Conservation (phyloP, 106 monocot genomes). For the Cymbidium sinense region DNA sequence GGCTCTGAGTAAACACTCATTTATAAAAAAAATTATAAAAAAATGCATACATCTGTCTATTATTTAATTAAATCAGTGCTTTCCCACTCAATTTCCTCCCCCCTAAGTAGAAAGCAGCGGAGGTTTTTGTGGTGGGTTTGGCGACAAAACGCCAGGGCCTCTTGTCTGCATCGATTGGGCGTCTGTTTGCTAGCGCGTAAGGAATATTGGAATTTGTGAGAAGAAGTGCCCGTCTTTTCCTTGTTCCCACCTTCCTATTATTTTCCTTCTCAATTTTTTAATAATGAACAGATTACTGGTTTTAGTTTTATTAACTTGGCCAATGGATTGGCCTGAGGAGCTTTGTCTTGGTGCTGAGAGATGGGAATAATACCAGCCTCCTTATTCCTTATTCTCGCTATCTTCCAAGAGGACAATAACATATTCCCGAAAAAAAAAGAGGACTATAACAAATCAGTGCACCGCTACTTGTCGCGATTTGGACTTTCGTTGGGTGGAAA, state of each 20-base stretch:
- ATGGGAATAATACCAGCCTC: neutral
- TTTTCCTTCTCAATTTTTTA: neutral
- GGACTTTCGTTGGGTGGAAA: neutral
- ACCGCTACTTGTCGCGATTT: neutral
- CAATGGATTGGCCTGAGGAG: neutral
- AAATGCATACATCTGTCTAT: too few species aligned
- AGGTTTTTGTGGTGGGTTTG: neutral
- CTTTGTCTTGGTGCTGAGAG: neutral
- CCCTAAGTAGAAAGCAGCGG: neutral
- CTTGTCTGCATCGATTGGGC: slow-evolving; percentile 3
- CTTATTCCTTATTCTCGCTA: slow-evolving; percentile 4
- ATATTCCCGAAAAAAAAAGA: too few species aligned
- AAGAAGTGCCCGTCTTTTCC: neutral
- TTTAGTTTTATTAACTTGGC: neutral
- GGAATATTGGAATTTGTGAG: slow-evolving; percentile 5
- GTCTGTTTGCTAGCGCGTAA: neutral
- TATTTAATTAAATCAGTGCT: too few species aligned
- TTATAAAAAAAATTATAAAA: too few species aligned
- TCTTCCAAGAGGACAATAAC: neutral
- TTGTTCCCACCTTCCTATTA: neutral
- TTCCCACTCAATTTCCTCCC: too few species aligned
- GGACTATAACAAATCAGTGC: neutral
- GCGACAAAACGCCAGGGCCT: slow-evolving; percentile 3
- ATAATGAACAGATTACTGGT: neutral
- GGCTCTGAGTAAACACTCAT: too few species aligned